Evolutionary conservation across 805 yeast genomes (phyloP).

Genomic region (Debaryomyces maramus): DNA sequence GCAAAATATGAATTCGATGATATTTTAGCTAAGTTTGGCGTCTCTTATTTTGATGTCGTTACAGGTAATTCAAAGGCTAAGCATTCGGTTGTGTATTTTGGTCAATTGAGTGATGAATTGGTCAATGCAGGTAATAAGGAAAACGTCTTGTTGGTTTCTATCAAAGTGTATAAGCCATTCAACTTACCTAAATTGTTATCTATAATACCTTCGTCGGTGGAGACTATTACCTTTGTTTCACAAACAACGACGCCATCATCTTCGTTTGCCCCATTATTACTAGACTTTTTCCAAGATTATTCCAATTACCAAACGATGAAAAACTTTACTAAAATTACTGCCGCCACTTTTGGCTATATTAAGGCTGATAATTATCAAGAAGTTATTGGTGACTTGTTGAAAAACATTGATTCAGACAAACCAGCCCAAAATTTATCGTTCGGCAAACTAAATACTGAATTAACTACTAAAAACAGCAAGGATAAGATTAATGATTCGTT

Average conservation of each 20-base stretch:
- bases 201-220: slow-evolving; percentile 54
- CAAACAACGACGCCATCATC: slow-evolving; percentile 44
- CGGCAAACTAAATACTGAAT: slow-evolving; percentile 45
- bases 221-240: slow-evolving; percentile 61
- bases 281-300: slow-evolving; percentile 70
- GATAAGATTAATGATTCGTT: slow-evolving; percentile 18
- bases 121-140: slow-evolving; percentile 37
- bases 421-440: slow-evolving; percentile 66
- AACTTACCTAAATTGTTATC: slow-evolving; percentile 49
- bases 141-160: slow-evolving; percentile 49
- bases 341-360: slow-evolving; percentile 56
- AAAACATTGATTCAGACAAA: slow-evolving; percentile 49
- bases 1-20: slow-evolving; percentile 20
- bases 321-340: slow-evolving; percentile 51
- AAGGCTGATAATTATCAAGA: slow-evolving; percentile 35
- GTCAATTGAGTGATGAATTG: slow-evolving; percentile 51
- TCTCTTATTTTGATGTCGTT: slow-evolving; percentile 30
- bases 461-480: slow-evolving; percentile 29
- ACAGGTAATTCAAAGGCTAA: slow-evolving; percentile 38
- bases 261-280: slow-evolving; percentile 64
- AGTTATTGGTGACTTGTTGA: slow-evolving; percentile 48
- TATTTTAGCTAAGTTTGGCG: slow-evolving; percentile 21
- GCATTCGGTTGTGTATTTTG: slow-evolving; percentile 61
- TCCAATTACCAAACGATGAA: slow-evolving; percentile 45
- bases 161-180: slow-evolving; percentile 77